Conservation (phyloP, 345 rosid genomes). For the Linum lewisii region DNA sequence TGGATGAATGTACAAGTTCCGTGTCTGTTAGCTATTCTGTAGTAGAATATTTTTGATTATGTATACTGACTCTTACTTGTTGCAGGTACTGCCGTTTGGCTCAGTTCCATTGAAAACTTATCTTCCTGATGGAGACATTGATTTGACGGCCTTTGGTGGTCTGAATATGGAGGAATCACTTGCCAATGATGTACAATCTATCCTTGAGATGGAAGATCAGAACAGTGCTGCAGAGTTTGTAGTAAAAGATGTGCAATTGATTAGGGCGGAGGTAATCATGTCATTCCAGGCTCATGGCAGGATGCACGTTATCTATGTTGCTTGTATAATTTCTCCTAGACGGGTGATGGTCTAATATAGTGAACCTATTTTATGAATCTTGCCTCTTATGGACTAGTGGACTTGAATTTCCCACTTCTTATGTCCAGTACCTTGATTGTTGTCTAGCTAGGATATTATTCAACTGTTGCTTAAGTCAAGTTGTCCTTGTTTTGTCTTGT, state of each 20-base stretch:
- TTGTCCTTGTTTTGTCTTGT: too few species aligned
- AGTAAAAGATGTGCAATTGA: conserved; percentile 66
- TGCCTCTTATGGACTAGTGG: not conserved
- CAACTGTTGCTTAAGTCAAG: too few species aligned
- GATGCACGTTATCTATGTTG: not conserved
- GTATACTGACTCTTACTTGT: conserved; percentile 11
- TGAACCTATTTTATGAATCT: not conserved
- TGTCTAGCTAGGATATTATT: too few species aligned
- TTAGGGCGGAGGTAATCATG: conserved; percentile 54
- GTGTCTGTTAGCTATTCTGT: not conserved
- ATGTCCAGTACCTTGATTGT: too few species aligned
- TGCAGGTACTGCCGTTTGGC: conserved; percentile 80
- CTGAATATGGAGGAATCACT: conserved; percentile 46
- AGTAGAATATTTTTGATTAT: conserved; percentile 1
- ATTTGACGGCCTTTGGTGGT: conserved; percentile 72
- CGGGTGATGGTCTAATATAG: not conserved
- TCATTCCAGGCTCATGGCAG: not conserved
- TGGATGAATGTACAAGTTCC: not conserved
- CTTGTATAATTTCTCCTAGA: not conserved
- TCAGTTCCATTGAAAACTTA: conserved; percentile 91
- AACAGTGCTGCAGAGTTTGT: conserved; percentile 44
- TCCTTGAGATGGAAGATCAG: conserved; percentile 63
- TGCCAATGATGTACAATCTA: conserved; percentile 43
- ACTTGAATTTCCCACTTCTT: too few species aligned
- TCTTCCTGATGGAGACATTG: conserved; percentile 97